Evolutionary conservation across 805 yeast genomes (phyloP).

Genomic region (Monosporozyma aerobia): DNA sequence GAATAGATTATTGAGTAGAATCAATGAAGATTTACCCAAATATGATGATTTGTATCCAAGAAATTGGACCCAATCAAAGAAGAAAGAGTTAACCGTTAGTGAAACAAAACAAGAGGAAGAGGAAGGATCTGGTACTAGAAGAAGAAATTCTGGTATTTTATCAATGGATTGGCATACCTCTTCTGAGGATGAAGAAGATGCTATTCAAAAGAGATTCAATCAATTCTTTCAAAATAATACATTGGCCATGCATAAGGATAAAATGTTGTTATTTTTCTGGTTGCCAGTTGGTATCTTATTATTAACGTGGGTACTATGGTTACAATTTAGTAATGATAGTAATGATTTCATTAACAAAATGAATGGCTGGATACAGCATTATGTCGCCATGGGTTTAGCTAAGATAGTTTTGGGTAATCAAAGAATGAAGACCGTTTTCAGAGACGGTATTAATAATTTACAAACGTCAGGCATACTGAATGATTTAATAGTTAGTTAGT

Average conservation of each 20-base stretch:
- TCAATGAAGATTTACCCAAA: conserved; percentile 49
- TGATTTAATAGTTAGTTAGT: conserved; percentile 8
- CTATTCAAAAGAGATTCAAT: conserved; percentile 30
- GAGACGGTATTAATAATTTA: conserved; percentile 24
- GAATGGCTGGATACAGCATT: conserved; percentile 30
- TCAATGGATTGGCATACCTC: conserved; percentile 19
- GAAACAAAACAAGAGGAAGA: not conserved
- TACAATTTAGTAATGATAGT: conserved; percentile 30
- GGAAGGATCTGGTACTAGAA: not conserved
- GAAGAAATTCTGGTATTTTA: conserved; percentile 1
- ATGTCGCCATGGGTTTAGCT: conserved; percentile 37
- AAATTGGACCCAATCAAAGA: not conserved
- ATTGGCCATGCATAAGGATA: conserved; percentile 54
- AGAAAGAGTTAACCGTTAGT: not conserved
- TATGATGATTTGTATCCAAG: conserved; percentile 69
- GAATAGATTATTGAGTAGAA: conserved; percentile 31
- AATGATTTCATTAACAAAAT: conserved; percentile 20
- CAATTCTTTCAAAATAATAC: conserved; percentile 36
- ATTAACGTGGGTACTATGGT: conserved; percentile 37
- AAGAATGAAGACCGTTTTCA: conserved; percentile 37
- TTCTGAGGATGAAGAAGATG: conserved; percentile 29
- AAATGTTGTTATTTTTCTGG: conserved; percentile 86
- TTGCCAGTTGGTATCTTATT: conserved; percentile 61
- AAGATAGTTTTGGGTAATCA: conserved; percentile 45
- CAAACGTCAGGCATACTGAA: conserved; percentile 17